Evolutionary conservation across 371 early-diverging fungal species (phyloP), one percentile per base, ranked within the genome.

Genomic region (Blakeslea trispora): DNA sequence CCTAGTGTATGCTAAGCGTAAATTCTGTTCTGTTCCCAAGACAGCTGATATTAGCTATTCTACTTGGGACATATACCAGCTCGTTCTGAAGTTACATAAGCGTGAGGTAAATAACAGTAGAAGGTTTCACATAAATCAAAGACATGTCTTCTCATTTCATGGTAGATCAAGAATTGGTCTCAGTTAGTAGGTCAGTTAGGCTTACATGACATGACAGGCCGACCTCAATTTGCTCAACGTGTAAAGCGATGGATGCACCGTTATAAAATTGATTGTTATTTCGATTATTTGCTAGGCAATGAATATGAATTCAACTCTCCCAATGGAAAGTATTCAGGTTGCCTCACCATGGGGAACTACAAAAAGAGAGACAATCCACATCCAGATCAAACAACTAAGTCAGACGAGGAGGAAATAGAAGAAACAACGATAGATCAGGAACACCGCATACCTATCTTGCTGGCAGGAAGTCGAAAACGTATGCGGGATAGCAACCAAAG

Each of bases 181-280:
- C 79, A 78, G 53, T 50, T 78, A 9, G 79, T 78, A 19, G 79
- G 79, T 5, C 69, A 73, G 42, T 63, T 78, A 19, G 79, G 79
- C 0, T 50, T 75, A 39, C 49, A 64, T 0, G 79, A 78, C 44
- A 72, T 74, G 62, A 47, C 72, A 15, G 73, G 75, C 1, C 63
- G 79, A 9, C 79, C 79, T 1, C 79, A 78, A 46, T 78, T 78
- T 61, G 79, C 79, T 1, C 79, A 78, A 39, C 62, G 79, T 1
- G 75, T 75, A 13, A 78, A 78, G 24, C 59, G 79, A 43, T 78
- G 79, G 79, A 78, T 78, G 79, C 71, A 73, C 41, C 68, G 72
- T 24, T 75, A 75, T 47, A 72, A 75, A 35, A 78, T 78, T 23
- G 79, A 78, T 49, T 73, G 68, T 19, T 78, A 75, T 48, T 78